A percentile compares a stretch with the other conserved stretches of the same genome.
Conservation (phyloP, 192 early-diverging fungal genomes). For the Coemansia sp. region DNA sequence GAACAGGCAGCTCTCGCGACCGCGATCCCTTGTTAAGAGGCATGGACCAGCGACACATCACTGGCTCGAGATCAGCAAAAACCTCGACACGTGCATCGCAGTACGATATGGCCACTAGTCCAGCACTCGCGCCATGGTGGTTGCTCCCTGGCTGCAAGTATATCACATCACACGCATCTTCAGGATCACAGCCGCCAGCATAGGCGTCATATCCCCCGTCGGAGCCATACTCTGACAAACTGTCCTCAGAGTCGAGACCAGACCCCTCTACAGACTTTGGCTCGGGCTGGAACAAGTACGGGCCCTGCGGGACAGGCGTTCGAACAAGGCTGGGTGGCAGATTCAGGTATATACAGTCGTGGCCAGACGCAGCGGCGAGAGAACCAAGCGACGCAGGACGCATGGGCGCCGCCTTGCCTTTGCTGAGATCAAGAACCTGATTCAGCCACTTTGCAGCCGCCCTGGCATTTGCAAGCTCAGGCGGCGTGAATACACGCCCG, state of each 20-base stretch:
- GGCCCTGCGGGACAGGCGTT: slow-evolving; percentile 37
- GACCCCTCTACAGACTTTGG: slow-evolving; percentile 22
- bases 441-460: slow-evolving; percentile 34
- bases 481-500: slow-evolving; percentile 33
- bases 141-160: slow-evolving; percentile 43
- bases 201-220: not conserved
- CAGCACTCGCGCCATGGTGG: slow-evolving; percentile 30
- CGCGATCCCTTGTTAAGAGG: slow-evolving; percentile 5
- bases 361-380: not conserved
- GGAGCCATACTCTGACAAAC: slow-evolving; percentile 6
- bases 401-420: not conserved
- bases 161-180: slow-evolving; percentile 45
- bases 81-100: slow-evolving; percentile 64
- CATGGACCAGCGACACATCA: slow-evolving; percentile 48
- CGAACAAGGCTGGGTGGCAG: slow-evolving; percentile 20
- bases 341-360: slow-evolving; percentile 28
- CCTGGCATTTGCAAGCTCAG: slow-evolving; percentile 44
- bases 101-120: slow-evolving; percentile 61
- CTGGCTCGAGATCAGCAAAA: slow-evolving; percentile 61
- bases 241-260: slow-evolving; percentile 26
- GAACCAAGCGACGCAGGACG: not conserved
- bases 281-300: slow-evolving; percentile 55
- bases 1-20: slow-evolving; percentile 45
- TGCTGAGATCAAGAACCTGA: slow-evolving; percentile 23
- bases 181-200: slow-evolving; percentile 19